These are phyloP conservation scores for Aspergillus sp. DNA, from an alignment of 2,329 filamentous ascomycete genomes.

Conservation along the genomic window DNA sequence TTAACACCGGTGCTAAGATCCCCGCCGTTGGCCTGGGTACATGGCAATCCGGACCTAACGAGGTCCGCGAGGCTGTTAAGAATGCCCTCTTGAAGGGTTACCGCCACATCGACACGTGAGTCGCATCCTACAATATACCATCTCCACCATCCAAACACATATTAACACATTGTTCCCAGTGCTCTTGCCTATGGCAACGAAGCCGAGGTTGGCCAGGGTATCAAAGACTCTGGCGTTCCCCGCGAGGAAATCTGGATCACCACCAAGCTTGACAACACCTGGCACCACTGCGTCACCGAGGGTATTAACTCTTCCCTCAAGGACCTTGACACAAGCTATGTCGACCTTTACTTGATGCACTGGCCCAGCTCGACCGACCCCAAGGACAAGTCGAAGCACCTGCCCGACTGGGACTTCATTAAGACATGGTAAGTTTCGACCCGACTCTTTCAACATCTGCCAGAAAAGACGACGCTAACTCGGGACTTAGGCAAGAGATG, in stretches of 20 bases:
- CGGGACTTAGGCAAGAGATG: slow-evolving; percentile 50
- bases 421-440: slow-evolving; percentile 59
- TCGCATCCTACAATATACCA: slow-evolving; percentile 8
- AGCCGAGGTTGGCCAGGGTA: slow-evolving; percentile 61
- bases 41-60: slow-evolving; percentile 51
- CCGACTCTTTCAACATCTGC: slow-evolving; percentile 61
- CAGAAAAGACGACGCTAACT: slow-evolving; percentile 55
- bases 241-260: slow-evolving; percentile 64
- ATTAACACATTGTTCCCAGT: slow-evolving; percentile 1
- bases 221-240: slow-evolving; percentile 62
- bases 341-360: slow-evolving; percentile 71
- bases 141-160: no score
- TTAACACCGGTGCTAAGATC: slow-evolving; percentile 47
- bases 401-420: slow-evolving; percentile 74
- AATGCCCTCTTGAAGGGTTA: slow-evolving; percentile 49
- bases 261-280: slow-evolving; percentile 66
- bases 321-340: slow-evolving; percentile 61
- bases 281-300: slow-evolving; percentile 56
- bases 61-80: slow-evolving; percentile 47
- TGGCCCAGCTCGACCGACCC: slow-evolving; percentile 56
- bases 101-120: slow-evolving; percentile 52
- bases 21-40: slow-evolving; percentile 51
- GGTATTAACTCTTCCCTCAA: slow-evolving; percentile 60
- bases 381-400: slow-evolving; percentile 54
- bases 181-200: slow-evolving; percentile 58